Evolutionary conservation across 306 rosid genomes (phyloP).

Genomic region (Luffa aegyptiaca): DNA sequence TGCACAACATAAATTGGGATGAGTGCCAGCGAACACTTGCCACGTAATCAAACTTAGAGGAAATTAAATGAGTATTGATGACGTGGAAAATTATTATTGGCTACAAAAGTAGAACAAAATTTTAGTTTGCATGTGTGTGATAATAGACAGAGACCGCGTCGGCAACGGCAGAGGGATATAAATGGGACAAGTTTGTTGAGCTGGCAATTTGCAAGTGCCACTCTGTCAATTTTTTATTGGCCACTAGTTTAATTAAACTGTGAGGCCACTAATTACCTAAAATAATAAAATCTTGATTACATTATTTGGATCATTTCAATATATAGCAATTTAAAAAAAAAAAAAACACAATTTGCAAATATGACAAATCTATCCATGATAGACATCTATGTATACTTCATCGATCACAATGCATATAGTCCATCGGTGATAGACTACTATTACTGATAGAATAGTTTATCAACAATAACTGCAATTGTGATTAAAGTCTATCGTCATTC

Average conservation of each 20-base stretch:
- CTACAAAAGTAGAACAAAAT: background rate
- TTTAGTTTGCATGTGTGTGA: background rate
- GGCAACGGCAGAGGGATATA: background rate
- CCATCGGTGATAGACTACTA: too few species aligned
- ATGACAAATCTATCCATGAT: too few species aligned
- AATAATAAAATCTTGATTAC: too few species aligned
- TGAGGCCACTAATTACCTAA: background rate
- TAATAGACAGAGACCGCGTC: background rate
- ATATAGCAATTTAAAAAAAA: too few species aligned
- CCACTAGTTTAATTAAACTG: background rate
- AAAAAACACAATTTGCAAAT: too few species aligned
- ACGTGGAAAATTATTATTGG: background rate
- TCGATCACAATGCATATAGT: too few species aligned
- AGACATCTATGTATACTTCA: too few species aligned
- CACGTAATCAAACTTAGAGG: background rate
- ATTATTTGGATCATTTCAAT: too few species aligned
- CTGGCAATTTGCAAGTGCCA: background rate
- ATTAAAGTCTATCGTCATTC: too few species aligned
- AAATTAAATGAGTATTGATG: background rate
- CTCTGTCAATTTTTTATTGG: background rate
- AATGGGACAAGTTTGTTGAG: conserved; percentile 2
- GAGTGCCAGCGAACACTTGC: background rate
- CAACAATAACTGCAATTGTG: too few species aligned
- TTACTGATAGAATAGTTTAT: too few species aligned
- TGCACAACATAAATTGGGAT: background rate